Base-by-base conservation (phyloP, 176 grass and related monocot species). In the Ananas comosus region DNA sequence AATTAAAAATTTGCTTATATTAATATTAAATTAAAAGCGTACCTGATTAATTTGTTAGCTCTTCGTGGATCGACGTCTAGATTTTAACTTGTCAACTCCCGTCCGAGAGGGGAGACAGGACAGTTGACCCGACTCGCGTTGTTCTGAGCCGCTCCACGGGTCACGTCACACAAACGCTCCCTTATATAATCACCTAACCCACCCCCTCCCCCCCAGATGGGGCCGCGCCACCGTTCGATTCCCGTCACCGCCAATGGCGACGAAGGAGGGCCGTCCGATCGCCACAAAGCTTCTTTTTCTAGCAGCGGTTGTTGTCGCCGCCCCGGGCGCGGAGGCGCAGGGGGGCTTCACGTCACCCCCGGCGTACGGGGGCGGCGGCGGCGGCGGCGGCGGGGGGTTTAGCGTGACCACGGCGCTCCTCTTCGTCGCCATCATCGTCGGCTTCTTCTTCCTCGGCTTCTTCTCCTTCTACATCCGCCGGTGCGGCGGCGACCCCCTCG, bases 371-470 rank as follows among this genome's bases (percentile, higher is more conserved):
- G n/a, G n/a, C n/a, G n/a, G n/a, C n/a, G n/a, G n/a, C n/a, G 59
- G 10, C 0, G 19, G 14, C 5, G n/a, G 27, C 13, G 58, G 50
- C 8, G 70, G 50, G 0, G 29, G 47, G 3, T 76, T 89, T 2
- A 88, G 66, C 69, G 50, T 88, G n/a, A 68, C 67, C 71, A 78
- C 81, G 2, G 82, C 72, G 13, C 74, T 91, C 27, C 65, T 91
- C 53, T 72, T 85, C 50, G 33, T 88, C 17, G 83, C 70, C 0
- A 23, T 91, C 3, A 80, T 96, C 70, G 13, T 81, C 12, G 85
- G 54, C 16, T 82, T 96, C 51, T 89, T 96, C 82, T 52, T 73
- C 52, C 78, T 96, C 13, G 85, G 92, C 53, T 86, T 88, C 75
- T 82, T 96, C 63, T 88, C 92, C 3, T 65, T 75, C 33, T 91